Evolutionary conservation across 257 asterid genomes (phyloP).

Genomic region (Jacaranda mimosifolia): DNA sequence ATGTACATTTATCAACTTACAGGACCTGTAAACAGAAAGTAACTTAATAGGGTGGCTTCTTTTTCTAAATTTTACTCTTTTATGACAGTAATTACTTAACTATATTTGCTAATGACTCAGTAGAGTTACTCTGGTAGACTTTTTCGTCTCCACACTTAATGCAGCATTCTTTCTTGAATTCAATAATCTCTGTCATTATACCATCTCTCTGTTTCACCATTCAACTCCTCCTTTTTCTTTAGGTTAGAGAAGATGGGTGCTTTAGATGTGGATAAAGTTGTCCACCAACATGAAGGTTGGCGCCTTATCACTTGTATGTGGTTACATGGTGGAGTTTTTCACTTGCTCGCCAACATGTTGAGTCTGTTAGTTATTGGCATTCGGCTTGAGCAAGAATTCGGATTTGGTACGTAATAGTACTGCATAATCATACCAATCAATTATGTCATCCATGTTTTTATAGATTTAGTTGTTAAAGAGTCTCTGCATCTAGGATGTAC

Average conservation of each 20-base stretch:
- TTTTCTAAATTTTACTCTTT: not conserved
- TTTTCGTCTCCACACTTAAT: not conserved
- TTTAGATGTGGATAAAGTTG: conserved; percentile 76
- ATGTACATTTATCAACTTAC: not conserved
- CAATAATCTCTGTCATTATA: not conserved
- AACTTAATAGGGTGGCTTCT: not conserved
- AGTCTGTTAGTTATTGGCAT: conserved; percentile 83
- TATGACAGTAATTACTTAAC: not conserved
- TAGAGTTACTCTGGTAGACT: not conserved
- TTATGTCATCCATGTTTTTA: not conserved
- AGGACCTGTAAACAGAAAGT: not conserved
- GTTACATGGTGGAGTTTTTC: conserved; percentile 91
- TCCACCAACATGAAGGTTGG: conserved; percentile 80
- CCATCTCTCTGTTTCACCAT: not conserved
- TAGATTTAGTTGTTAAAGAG: not conserved
- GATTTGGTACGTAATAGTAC: conserved; percentile 65
- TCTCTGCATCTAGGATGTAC: not conserved
- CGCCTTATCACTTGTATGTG: conserved; percentile 91
- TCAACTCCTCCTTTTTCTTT: conserved; percentile 19
- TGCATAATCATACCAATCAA: conserved; percentile 7
- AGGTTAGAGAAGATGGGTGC: conserved; percentile 92
- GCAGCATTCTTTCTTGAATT: not conserved
- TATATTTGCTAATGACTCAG: not conserved
- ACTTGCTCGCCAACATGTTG: conserved; percentile 94
- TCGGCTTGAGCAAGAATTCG: conserved; percentile 90